A percentile compares a stretch with the other conserved stretches of the same genome.
These are phyloP conservation scores for Pachysandra terminalis DNA, from an alignment of 164 flowering plant genomes.

Conservation along the genomic window DNA sequence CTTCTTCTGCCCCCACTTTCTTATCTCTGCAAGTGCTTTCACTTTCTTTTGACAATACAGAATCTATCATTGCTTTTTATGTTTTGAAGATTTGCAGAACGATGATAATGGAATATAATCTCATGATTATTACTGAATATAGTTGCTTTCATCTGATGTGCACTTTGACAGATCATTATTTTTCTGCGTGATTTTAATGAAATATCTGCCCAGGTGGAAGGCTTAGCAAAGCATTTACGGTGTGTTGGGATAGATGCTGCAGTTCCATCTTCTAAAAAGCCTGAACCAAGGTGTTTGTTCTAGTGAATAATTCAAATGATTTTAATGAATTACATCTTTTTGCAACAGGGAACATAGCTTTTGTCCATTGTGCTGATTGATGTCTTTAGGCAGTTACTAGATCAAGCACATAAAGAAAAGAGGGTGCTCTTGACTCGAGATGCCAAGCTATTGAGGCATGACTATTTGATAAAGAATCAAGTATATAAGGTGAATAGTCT, in stretches of 20 bases:
- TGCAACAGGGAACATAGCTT: background rate
- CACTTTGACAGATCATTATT: background rate
- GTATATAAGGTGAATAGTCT: conserved; percentile 76
- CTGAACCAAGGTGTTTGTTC: conserved; percentile 71
- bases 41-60: too few species aligned
- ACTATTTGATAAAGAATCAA: conserved; percentile 66
- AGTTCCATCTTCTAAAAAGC: conserved; percentile 62
- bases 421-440: conserved; percentile 92
- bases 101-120: too few species aligned
- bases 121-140: background rate
- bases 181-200: conserved; percentile 3
- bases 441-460: conserved; percentile 75
- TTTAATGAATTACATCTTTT: background rate
- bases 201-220: conserved; percentile 59
- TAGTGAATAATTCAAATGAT: background rate
- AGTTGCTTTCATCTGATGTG: background rate
- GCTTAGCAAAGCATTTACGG: conserved; percentile 85
- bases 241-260: conserved; percentile 98
- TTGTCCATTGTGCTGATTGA: background rate
- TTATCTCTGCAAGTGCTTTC: too few species aligned
- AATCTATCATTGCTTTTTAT: too few species aligned
- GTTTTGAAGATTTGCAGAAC: too few species aligned
- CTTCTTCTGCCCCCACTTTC: too few species aligned
- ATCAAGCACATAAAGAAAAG: conserved; percentile 75
- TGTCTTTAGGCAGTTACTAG: conserved; percentile 60